phyloP scores from a whole-genome alignment of 192 early-diverging fungal species.

The Umbelopsis ramanniana region DNA sequence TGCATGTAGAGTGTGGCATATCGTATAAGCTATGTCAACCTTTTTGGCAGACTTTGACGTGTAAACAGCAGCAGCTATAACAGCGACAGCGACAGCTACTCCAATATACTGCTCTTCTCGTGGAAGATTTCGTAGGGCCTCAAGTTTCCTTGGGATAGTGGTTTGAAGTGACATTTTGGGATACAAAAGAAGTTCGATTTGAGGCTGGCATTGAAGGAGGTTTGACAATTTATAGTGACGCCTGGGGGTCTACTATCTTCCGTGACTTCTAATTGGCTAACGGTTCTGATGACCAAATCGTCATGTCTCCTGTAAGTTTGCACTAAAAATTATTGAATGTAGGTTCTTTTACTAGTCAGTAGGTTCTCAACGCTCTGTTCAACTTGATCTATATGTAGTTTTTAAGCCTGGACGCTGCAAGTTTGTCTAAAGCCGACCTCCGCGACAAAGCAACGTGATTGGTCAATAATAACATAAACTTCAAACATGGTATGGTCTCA shows the following conservation, averaged over 20 bases:
- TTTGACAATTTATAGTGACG: too few species aligned
- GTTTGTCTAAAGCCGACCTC: not conserved
- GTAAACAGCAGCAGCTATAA: not conserved
- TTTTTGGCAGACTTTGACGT: not conserved
- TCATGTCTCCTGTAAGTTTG: too few species aligned
- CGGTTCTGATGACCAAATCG: too few species aligned
- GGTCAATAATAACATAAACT: not conserved
- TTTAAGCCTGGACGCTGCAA: not conserved
- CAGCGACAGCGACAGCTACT: not conserved
- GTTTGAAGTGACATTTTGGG: not conserved
- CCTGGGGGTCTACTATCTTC: too few species aligned
- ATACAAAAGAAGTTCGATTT: not conserved
- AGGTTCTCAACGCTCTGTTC: too few species aligned
- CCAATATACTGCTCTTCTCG: not conserved
- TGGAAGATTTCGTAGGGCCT: not conserved
- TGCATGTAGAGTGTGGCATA: not conserved
- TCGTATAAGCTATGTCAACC: not conserved
- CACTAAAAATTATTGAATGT: too few species aligned
- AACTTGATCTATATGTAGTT: too few species aligned
- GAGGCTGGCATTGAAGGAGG: too few species aligned
- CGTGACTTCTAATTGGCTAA: too few species aligned
- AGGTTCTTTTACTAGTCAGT: too few species aligned
- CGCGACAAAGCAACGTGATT: not conserved
- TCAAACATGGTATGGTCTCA: not conserved
- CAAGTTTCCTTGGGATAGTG: not conserved